Base-by-base conservation (phyloP, 768 basidiomycete genomes). In the Chalciporus chontae region DNA sequence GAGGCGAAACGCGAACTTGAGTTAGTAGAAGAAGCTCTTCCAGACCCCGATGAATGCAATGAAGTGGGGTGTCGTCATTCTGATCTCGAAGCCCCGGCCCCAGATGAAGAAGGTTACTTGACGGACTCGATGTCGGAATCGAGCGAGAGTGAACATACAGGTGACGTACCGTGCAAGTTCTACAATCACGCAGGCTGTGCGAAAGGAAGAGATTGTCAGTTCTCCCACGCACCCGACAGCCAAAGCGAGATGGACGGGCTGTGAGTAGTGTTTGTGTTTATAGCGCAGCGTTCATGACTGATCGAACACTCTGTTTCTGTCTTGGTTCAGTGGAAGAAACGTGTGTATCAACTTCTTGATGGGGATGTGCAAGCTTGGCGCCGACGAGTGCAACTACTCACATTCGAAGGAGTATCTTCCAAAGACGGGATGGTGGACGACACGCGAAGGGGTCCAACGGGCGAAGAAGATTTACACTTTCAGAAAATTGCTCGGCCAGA, bases 171-270 rank as follows among this genome's bases (percentile, higher is more conserved):
- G 0, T 84, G 81, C 60, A 70, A 75, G 40, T 78, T 77, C 58
- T 80, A 83, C 59, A 83, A 84, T 48, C 79, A 76, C 50, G 67
- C 71, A 15, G 77, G 77, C 0, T 82, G 81, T 56, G 60, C 50
- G 10, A 66, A 71, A 3, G 77, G 79, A 0, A 44, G 17, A 8
- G 50, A 54, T 1, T 84, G 81, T 55, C 50, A 49, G n/a, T 81
- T 69, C 62, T 78, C 73, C 17, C 80, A 84, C 59, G 76, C 78
- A 0, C 79, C 80, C 0, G 79, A 83, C 52, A 57, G 71, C 38
- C 77, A 75, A 61, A 82, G 80, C 51, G 71, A 79, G 13, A 70
- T 79, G 17, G 77, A 84, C 54, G 71, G 74, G 10, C 61, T 81
- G 82, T 82, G 50, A 51, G 79, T 69, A 11, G 45, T 26, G 26